Conservation (phyloP, 2,329 filamentous ascomycete species). For the Colletotrichum kahawae region DNA sequence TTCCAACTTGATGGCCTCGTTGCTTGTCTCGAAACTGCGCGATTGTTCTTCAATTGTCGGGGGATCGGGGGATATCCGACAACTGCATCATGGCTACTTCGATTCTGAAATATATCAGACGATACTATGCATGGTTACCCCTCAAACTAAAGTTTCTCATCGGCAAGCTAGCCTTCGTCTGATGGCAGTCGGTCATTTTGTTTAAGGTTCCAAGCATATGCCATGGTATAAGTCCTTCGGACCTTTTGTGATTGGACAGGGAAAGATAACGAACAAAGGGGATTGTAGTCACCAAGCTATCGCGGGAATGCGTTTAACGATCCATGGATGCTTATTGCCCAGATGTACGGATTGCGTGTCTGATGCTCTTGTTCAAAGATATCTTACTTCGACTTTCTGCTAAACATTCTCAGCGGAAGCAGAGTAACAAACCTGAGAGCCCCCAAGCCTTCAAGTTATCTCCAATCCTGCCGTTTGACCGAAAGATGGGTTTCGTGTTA, state of each 20-base stretch:
- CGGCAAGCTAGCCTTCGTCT: not conserved
- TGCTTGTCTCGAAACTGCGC: not conserved
- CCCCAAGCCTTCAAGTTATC: too few relatives aligned
- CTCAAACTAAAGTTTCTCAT: not conserved
- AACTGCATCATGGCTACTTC: not conserved
- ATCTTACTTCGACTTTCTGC: not conserved
- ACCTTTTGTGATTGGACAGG: not conserved
- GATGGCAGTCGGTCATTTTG: not conserved
- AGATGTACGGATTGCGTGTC: not conserved
- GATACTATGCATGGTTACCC: not conserved
- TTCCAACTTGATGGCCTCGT: not conserved
- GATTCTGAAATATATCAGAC: not conserved
- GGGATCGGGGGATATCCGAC: not conserved
- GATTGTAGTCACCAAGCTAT: not conserved
- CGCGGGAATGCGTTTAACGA: not conserved
- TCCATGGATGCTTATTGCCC: not conserved
- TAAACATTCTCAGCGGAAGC: accelerated
- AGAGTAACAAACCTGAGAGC: not conserved
- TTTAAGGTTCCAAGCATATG: not conserved
- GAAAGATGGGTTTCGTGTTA: not conserved
- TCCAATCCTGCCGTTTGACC: not conserved
- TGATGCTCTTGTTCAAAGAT: not conserved
- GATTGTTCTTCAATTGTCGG: not conserved
- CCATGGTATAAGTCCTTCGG: not conserved
- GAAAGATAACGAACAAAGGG: not conserved